phyloP scores from a whole-genome alignment of 495 filamentous ascomycete species.

The Podospora pseudoanserina region DNA sequence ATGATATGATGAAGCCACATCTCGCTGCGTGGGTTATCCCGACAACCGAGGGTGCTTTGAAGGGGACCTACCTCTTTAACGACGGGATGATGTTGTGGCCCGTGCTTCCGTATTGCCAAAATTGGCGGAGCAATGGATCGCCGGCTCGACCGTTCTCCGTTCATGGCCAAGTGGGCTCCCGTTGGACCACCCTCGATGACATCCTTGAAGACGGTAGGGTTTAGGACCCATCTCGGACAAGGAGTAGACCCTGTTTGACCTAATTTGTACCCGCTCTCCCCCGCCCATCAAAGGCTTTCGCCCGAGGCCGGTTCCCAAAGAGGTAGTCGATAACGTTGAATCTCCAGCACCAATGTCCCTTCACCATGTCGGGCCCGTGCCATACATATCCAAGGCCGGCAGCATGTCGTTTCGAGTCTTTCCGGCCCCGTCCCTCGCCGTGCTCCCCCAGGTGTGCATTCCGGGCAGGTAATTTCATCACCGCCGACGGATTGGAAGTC shows the following conservation, averaged over 20 bases:
- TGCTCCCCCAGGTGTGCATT: neutral
- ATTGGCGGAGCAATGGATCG: constrained; percentile 2
- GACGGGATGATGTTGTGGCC: neutral
- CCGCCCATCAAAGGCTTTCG: constrained; percentile 12
- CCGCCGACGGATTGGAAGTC: neutral
- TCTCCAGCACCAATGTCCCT: neutral
- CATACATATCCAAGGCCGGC: neutral
- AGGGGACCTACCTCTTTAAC: neutral
- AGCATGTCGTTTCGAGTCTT: neutral
- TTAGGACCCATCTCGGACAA: neutral
- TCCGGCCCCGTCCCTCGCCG: neutral
- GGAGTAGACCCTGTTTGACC: constrained; percentile 12
- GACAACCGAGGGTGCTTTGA: neutral
- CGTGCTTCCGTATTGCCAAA: constrained; percentile 4
- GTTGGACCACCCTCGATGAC: constrained; percentile 1
- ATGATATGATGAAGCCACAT: neutral
- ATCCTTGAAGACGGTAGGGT: constrained; percentile 3
- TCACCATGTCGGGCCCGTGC: constrained; percentile 1
- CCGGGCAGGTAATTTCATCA: neutral
- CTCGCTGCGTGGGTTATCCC: constrained; percentile 3
- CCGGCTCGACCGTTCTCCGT: constrained; percentile 9
- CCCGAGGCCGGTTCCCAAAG: constrained; percentile 6
- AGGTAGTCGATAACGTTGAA: neutral
- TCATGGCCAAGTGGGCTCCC: constrained; percentile 7
- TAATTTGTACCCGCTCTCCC: constrained; percentile 8